Base-by-base conservation (phyloP, 1,284 basidiomycete species). In the Tremellales sp. region DNA sequence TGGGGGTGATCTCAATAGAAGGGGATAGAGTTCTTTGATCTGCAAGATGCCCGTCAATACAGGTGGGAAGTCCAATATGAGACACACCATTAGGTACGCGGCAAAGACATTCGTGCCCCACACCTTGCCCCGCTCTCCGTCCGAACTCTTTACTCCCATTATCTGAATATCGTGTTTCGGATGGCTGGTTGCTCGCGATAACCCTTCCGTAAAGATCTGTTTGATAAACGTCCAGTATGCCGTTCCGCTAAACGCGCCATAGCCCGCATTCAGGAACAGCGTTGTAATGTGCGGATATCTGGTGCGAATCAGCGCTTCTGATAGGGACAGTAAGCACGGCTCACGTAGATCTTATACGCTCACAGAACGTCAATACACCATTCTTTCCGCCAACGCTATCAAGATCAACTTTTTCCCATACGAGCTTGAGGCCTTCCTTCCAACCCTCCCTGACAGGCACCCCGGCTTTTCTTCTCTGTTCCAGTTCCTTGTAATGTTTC, bases 31-130 rank as follows among this genome's bases (percentile, higher is more conserved):
- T 42, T 72, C 69, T 38, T 63, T 61, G 14, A 61, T 56, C 72
- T 74, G 43, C n/a, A n/a, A 4, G 10, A 32, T n/a, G 22, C 13
- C 29, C 39, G 24, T 26, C 13, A 41, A 36, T 9, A 36, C 22
- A 10, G 22, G 8, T 21, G n/a, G 3, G 22, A 3, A 12, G 28
- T 41, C 13, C 21, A 21, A 26, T 24, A 14, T 5, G 14, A 26
- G 3, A 77, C 86, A 52, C 58, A 91, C 89, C 59, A 94, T 71
- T 31, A 80, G 76, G 63, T 86, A 93, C 61, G 89, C 86, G 0
- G 85, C 83, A 46, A 93, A 86, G 19, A 90, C 76, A 58, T 93
- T 93, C 46, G 82, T 84, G 60, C 91, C 86, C 86, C 87, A 94
- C 7, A 85, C 79, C 75, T 78, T 82, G 0, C 90, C 90, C 0